phyloP scores from a whole-genome alignment of 805 yeast genomes.

The Maudiozyma serrabonitensis region DNA sequence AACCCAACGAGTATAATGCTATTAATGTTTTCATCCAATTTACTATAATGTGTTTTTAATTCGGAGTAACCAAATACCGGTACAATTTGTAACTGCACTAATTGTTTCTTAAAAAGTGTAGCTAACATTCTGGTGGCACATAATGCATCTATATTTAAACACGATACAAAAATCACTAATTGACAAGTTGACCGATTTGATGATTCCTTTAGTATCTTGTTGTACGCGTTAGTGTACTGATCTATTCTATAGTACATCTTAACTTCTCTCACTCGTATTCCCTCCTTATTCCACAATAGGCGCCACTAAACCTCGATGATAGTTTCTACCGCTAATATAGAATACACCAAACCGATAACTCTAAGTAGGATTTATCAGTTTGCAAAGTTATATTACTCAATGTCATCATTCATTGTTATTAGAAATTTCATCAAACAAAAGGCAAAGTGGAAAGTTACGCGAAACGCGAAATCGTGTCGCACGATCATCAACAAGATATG shows the following conservation, averaged over 20 bases:
- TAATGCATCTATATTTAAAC: constrained; percentile 82
- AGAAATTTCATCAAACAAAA: neutral
- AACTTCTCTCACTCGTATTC: no score
- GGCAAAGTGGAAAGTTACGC: neutral
- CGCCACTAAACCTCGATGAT: no score
- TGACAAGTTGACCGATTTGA: constrained; percentile 89
- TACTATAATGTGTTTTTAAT: constrained; percentile 49
- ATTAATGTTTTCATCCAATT: constrained; percentile 60
- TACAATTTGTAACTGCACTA: constrained; percentile 77
- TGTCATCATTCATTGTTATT: no score
- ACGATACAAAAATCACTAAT: constrained; percentile 77
- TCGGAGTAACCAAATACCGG: constrained; percentile 92
- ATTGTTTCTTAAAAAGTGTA: constrained; percentile 60
- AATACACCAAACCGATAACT: no score
- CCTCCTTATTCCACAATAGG: no score
- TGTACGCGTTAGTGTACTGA: constrained; percentile 58
- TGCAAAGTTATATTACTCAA: no score
- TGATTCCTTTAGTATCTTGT: constrained; percentile 58
- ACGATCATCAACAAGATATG: no score
- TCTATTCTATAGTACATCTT: constrained; percentile 68
- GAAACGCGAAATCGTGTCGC: no score
- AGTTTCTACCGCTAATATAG: no score
- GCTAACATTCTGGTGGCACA: constrained; percentile 79
- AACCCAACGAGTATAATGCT: constrained; percentile 81
- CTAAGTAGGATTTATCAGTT: no score